Evolutionary conservation across 371 early-diverging fungal species (phyloP).

Genomic region (Rhizopus arrhizus): DNA sequence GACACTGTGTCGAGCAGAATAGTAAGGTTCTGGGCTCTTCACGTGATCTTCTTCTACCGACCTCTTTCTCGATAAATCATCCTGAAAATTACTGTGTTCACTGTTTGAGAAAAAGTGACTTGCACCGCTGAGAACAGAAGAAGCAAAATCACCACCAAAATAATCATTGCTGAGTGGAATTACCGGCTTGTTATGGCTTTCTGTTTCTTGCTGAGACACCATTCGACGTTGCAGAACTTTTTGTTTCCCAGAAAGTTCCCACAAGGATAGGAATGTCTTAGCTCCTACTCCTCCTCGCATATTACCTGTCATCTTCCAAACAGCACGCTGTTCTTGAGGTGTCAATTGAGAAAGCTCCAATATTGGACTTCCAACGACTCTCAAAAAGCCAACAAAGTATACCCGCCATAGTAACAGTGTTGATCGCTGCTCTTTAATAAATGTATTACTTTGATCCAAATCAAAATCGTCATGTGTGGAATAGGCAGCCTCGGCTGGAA

Average conservation of each 20-base stretch:
- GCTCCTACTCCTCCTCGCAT: constrained; percentile 63
- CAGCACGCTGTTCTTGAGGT: constrained; percentile 62
- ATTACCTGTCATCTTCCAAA: constrained; percentile 65
- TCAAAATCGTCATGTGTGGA: constrained; percentile 3
- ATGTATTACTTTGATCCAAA: neutral
- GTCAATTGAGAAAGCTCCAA: constrained; percentile 60
- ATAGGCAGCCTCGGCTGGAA: constrained; percentile 29
- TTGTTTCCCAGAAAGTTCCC: constrained; percentile 47
- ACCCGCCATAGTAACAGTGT: constrained; percentile 54
- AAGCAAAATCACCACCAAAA: constrained; percentile 3
- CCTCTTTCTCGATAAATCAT: neutral
- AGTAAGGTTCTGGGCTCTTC: neutral
- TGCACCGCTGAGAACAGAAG: neutral
- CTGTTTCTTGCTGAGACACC: neutral
- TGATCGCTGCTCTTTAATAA: constrained; percentile 6
- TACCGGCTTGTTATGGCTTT: neutral
- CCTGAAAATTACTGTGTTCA: neutral
- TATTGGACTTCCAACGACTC: constrained; percentile 60
- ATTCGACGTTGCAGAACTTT: neutral
- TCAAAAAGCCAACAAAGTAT: constrained; percentile 57
- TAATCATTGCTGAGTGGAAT: neutral
- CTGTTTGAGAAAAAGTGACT: neutral
- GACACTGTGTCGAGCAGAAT: constrained; percentile 17
- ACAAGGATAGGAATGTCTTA: constrained; percentile 53
- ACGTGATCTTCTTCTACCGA: constrained; percentile 14